phyloP scores from a whole-genome alignment of 108 stramenopile species.

The Skeletonema potamos region DNA sequence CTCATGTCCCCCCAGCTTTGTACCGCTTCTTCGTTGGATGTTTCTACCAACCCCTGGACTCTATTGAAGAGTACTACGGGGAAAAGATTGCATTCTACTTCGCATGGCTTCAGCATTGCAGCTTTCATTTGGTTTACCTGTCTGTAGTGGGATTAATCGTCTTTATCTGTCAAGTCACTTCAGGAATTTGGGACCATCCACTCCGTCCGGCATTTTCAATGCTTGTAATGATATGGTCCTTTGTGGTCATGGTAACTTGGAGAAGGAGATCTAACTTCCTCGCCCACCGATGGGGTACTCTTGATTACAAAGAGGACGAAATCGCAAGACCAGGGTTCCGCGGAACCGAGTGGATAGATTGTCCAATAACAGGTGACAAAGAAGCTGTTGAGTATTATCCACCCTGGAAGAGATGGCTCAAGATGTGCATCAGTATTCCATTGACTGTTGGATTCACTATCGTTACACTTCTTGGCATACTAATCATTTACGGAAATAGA shows the following conservation, averaged over 20 bases:
- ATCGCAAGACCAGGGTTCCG: constrained; percentile 90
- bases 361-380: constrained; percentile 76
- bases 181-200: constrained; percentile 72
- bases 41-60: constrained; percentile 90
- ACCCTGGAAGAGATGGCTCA: constrained; percentile 80
- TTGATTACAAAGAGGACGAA: constrained; percentile 92
- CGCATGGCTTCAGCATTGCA: constrained; percentile 95
- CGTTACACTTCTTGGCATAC: constrained; percentile 72
- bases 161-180: constrained; percentile 60
- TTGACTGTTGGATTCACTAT: constrained; percentile 78
- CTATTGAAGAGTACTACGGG: constrained; percentile 96
- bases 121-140: constrained; percentile 74
- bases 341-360: constrained; percentile 64
- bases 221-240: constrained; percentile 92
- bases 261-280: constrained; percentile 76
- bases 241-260: constrained; percentile 92
- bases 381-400: constrained; percentile 86
- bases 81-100: constrained; percentile 98
- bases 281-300: constrained; percentile 90
- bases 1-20: constrained; percentile 52
- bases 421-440: constrained; percentile 80
- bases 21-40: constrained; percentile 74
- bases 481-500: constrained; percentile 84
- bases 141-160: constrained; percentile 74
- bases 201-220: constrained; percentile 74